These are phyloP conservation scores for Solanum hybrid DNA, from an alignment of 305 asterid species.

Conservation along the genomic window DNA sequence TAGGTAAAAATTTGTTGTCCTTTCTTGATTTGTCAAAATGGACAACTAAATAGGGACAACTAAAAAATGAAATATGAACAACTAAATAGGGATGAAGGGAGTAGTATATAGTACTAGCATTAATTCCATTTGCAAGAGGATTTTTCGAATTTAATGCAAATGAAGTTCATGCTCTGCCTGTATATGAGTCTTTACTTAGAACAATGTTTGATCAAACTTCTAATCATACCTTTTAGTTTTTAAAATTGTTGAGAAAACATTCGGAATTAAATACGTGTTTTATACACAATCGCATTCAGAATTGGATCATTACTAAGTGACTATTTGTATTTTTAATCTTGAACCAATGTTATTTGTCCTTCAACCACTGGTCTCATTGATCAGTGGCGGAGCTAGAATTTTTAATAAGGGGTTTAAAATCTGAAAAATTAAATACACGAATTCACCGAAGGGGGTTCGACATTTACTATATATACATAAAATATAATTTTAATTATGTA, in stretches of 20 bases:
- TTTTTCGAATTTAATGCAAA: background rate
- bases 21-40: too few relatives aligned
- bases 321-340: background rate
- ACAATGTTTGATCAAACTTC: background rate
- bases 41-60: too few relatives aligned
- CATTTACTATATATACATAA: too few relatives aligned
- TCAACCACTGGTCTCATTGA: background rate
- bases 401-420: too few relatives aligned
- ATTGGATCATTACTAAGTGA: background rate
- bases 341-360: background rate
- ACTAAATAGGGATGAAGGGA: too few relatives aligned
- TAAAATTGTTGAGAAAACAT: background rate
- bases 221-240: background rate
- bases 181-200: background rate
- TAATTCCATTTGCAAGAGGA: background rate
- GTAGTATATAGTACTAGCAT: background rate
- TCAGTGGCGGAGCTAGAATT: too few relatives aligned
- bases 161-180: background rate
- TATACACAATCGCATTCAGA: background rate
- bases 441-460: too few relatives aligned
- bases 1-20: too few relatives aligned
- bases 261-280: background rate
- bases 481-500: too few relatives aligned
- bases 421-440: too few relatives aligned
- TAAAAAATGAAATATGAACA: too few relatives aligned